phyloP scores from a whole-genome alignment of 148 eudicot genomes.

The Rhododendron henanense region DNA sequence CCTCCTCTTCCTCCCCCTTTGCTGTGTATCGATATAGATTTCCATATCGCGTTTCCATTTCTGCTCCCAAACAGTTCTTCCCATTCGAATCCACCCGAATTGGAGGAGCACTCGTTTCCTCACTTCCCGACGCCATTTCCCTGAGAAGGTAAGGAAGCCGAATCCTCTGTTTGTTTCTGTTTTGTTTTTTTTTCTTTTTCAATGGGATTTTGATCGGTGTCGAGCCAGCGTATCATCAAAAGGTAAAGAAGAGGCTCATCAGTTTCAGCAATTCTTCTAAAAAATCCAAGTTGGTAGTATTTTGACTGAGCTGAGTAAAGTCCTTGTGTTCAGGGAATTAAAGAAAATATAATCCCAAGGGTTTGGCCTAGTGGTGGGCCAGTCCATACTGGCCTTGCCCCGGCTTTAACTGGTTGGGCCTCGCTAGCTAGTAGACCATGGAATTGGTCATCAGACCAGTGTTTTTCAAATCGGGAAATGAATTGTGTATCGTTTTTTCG shows the following conservation, averaged over 20 bases:
- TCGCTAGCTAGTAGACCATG: too few relatives aligned
- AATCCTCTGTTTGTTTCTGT: neutral
- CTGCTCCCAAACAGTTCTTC: slow-evolving; percentile 5
- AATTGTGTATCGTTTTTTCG: too few relatives aligned
- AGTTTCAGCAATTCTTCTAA: neutral
- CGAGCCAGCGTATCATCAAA: neutral
- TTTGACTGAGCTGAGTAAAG: neutral
- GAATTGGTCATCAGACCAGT: too few relatives aligned
- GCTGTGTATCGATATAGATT: slow-evolving; percentile 22
- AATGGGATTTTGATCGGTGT: neutral
- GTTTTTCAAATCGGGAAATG: too few relatives aligned
- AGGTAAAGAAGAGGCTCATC: neutral
- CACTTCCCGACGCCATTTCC: slow-evolving; percentile 13
- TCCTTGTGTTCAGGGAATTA: neutral
- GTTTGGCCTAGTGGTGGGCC: neutral
- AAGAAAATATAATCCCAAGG: neutral
- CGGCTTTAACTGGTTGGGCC: neutral
- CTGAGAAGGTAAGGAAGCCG: slow-evolving; percentile 24
- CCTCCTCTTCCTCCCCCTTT: slow-evolving; percentile 17
- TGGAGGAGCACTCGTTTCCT: neutral
- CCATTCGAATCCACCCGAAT: neutral
- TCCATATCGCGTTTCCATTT: slow-evolving; percentile 2
- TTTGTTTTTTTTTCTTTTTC: neutral
- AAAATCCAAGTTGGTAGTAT: neutral
- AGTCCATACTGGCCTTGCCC: neutral